These are phyloP conservation scores for Hypericum perforatum DNA, from an alignment of 345 rosid species.

Conservation along the genomic window DNA sequence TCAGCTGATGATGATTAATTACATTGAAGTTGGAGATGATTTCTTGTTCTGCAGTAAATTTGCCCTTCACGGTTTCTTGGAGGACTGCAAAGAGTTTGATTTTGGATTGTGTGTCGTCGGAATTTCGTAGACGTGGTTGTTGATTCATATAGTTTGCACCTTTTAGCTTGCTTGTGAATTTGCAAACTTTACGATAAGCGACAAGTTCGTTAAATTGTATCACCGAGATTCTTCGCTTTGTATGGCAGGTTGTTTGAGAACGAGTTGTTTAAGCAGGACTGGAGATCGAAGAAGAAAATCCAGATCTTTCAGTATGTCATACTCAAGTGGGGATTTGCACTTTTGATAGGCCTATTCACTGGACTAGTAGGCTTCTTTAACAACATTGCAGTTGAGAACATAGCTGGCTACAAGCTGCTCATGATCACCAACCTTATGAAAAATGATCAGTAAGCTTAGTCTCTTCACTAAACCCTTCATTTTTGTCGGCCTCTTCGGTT, in stretches of 20 bases:
- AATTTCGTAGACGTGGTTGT: too few relatives aligned
- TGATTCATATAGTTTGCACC: too few relatives aligned
- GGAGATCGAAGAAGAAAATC: conserved; percentile 32
- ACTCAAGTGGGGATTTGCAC: conserved; percentile 36
- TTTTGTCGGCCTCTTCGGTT: neutral
- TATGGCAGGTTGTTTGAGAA: conserved; percentile 33
- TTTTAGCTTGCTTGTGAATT: too few relatives aligned
- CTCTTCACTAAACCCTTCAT: neutral
- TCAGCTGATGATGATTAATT: too few relatives aligned
- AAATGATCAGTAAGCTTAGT: conserved; percentile 19
- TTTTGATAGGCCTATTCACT: conserved; percentile 22
- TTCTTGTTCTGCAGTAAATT: too few relatives aligned
- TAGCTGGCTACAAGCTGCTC: conserved; percentile 36
- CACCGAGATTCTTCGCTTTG: too few relatives aligned
- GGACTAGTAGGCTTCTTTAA: conserved; percentile 32
- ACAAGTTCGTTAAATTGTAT: too few relatives aligned
- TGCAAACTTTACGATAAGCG: too few relatives aligned
- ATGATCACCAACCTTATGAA: conserved; percentile 22
- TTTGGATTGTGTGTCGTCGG: too few relatives aligned
- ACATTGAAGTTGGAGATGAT: too few relatives aligned
- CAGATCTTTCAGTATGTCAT: conserved; percentile 33
- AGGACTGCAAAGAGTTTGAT: too few relatives aligned
- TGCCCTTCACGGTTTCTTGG: too few relatives aligned
- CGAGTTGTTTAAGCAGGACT: conserved; percentile 38
- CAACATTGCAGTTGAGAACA: conserved; percentile 32